Base-by-base conservation (phyloP, 164 flowering plant genomes). In the Vitis riparia region DNA sequence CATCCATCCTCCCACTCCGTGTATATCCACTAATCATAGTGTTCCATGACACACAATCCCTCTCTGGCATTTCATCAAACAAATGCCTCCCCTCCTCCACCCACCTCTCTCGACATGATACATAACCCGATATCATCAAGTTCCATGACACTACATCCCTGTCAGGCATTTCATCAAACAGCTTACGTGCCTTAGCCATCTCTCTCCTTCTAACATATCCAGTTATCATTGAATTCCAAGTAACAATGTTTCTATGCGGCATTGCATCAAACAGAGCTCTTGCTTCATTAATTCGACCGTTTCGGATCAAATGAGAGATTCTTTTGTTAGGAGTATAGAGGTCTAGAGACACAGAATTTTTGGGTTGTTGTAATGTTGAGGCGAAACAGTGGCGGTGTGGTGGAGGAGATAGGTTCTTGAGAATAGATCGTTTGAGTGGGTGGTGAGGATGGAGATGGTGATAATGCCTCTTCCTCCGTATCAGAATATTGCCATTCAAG, bases 21-120 rank as follows among this genome's bases (percentile, higher is more conserved):
- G 86, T 79, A 65, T 83, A 85, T 57, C 88, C 88, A 67, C 86
- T 83, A 23, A 85, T 79, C 82, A 85, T 77, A 4, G 86, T 83
- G 72, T 85, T 85, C 85, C 85, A 85, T 0, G 88, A 78, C 63
- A 80, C 71, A 50, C 57, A 56, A 68, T 82, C 84, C 53, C 84
- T 70, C 48, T 66, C 71, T 8, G 83, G 86, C 84, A 82, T 85
- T 63, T 37, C 27, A 65, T 82, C 86, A 59, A 85, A 85, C 81
- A 85, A 37, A 32, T 19, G 8, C 32, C 78, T 73, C 0, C 75
- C 88, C 32, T 84, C 84, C 49, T 78, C 80, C 5, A 82, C 13
- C 59, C 66, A 71, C 56, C 69, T 57, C 51, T 80, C 80, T 7
- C 61, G 11, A 27, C 82, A 80, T 1, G 85, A 76, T 2, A 76